Evolutionary conservation across 179 eudicot genomes (phyloP), one percentile per base, ranked within the genome.

Genomic region (Beta lomatogona): DNA sequence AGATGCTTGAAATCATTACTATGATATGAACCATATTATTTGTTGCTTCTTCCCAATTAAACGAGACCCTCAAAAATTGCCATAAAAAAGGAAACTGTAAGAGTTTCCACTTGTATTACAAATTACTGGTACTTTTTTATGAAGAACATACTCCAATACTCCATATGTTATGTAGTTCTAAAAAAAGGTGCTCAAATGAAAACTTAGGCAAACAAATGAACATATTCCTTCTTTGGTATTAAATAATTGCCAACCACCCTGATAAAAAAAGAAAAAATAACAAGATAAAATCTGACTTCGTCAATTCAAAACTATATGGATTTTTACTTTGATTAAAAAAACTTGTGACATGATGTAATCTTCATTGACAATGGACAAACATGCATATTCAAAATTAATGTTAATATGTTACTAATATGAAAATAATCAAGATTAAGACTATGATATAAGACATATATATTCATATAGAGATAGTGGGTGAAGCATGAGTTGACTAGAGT

Each of bases 1-100:
- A 63, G 10, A 79, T 71, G 21, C 70, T 79, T 63, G 85, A 58
- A 44, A 69, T 79, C 87, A 76, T 85, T 31, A 55, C 45, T 67
- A 25, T 15, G 48, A 67, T 36, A 28, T 19, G 12, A 48, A 6
- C 14, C 6, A 75, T 2, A 3, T 15, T 15, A 0, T 7, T 70
- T 44, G 52, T 36, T 36, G 28, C 1, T 55, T 75, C 25, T 74
- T 41, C 21, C 15, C 28, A 28, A 36, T 55, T 4, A 5, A 36
- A 15, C 10, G 2, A 45, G 14, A 45, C 66, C 19, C 65, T 75
- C 48, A 55, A 75, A 9, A 54, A 73, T 52, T 31, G 16, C 8
- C 8, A 75, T 9, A 28, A 74, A 36, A 22, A 18, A 22, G 4
- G 21, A 73, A 73, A 55, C 5, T 14, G 6, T 16, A 58, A 58